phyloP scores from a whole-genome alignment of 805 yeast genomes.

The Candida gorgasii region DNA sequence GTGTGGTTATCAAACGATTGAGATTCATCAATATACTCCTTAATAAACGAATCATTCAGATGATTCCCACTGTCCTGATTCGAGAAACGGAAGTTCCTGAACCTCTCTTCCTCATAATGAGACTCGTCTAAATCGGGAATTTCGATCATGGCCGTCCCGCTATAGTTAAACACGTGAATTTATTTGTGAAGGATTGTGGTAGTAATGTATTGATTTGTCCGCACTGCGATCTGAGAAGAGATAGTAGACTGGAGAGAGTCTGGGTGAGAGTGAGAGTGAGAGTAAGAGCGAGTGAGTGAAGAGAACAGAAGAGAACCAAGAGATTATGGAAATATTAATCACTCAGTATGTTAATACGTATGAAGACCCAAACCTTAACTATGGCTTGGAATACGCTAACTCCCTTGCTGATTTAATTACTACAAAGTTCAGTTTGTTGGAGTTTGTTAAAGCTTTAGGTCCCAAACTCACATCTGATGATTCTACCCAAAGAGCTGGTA shows the following conservation, averaged over 20 bases:
- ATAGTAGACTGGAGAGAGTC: no score
- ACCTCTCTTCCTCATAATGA: neutral
- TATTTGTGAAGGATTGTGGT: no score
- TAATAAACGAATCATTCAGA: slow-evolving; percentile 5
- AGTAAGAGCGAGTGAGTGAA: no score
- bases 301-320: neutral
- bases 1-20: neutral
- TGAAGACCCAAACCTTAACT: slow-evolving; percentile 22
- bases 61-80: slow-evolving; percentile 11
- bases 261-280: no score
- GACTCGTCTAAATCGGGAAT: slow-evolving; percentile 44
- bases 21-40: neutral
- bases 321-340: slow-evolving; percentile 23
- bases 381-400: slow-evolving; percentile 17
- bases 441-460: slow-evolving; percentile 60
- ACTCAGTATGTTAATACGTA: slow-evolving; percentile 39
- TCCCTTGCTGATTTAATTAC: slow-evolving; percentile 26
- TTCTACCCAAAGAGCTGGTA: slow-evolving; percentile 48
- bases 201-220: neutral
- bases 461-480: slow-evolving; percentile 62
- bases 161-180: no score
- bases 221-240: slow-evolving; percentile 11
- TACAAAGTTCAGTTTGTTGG: slow-evolving; percentile 41
- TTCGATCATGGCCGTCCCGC: slow-evolving; percentile 49
- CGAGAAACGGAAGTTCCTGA: slow-evolving; percentile 10